A percentile compares a stretch with the other conserved stretches of the same genome.
Conservation (phyloP, 805 yeast genomes). For the Ogataea thermomethanolica region DNA sequence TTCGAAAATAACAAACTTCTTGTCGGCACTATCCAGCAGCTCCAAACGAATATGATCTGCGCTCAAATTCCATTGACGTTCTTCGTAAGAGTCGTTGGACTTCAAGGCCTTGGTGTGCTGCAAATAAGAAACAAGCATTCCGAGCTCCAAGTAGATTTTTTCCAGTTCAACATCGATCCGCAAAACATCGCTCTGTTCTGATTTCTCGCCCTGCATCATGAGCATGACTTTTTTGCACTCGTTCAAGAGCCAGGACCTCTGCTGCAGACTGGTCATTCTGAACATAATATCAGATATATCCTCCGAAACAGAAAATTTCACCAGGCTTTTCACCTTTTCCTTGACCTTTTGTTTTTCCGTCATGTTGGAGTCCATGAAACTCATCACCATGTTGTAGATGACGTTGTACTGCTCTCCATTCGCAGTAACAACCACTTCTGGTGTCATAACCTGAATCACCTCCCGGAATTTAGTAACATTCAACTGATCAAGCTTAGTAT, state of each 20-base stretch:
- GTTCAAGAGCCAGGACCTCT: constrained; percentile 19
- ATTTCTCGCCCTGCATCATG: constrained; percentile 10
- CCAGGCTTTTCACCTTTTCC: constrained; percentile 31
- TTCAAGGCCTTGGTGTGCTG: constrained; percentile 28
- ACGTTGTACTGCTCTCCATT: constrained; percentile 56
- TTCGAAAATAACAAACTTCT: constrained; percentile 72
- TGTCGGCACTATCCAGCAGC: constrained; percentile 54
- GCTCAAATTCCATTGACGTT: constrained; percentile 53
- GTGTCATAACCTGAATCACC: constrained; percentile 30
- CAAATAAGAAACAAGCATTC: constrained; percentile 27
- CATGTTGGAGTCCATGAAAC: constrained; percentile 37
- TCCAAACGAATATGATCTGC: constrained; percentile 74
- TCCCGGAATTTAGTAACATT: constrained; percentile 20
- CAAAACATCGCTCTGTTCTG: constrained; percentile 7
- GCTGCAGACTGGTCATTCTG: constrained; percentile 21
- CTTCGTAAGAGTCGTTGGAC: constrained; percentile 34
- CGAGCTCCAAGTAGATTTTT: constrained; percentile 22
- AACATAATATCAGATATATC: constrained; percentile 22
- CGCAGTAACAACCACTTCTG: constrained; percentile 49
- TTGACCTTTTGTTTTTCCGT: constrained; percentile 41
- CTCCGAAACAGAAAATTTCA: constrained; percentile 27
- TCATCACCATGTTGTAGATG: constrained; percentile 46
- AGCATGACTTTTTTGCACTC: constrained; percentile 25
- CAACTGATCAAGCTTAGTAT: constrained; percentile 30
- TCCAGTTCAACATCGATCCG: constrained; percentile 29